Evolutionary conservation across 23 red algal genomes (phyloP).

Genomic region (Chondrus crispus): DNA sequence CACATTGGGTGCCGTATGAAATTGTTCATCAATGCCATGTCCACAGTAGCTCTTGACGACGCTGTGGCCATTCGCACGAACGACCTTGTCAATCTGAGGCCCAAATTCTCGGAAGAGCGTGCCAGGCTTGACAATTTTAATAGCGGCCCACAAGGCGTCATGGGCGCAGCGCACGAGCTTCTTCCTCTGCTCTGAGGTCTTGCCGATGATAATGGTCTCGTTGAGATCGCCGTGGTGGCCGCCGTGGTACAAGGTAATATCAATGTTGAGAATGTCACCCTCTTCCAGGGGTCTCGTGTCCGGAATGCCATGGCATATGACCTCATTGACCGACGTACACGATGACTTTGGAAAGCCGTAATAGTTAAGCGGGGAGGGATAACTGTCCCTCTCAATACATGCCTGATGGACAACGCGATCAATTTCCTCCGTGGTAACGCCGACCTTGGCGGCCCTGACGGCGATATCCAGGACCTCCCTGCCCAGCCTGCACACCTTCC

Average conservation of each 20-base stretch:
- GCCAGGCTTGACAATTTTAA: conserved; percentile 76
- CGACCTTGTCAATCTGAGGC: conserved; percentile 72
- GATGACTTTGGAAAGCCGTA: conserved; percentile 94
- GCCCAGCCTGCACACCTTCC: conserved; percentile 71
- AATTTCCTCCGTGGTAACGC: conserved; percentile 93
- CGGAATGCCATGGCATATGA: conserved; percentile 98
- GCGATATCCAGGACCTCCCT: conserved; percentile 91
- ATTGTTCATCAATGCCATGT: conserved; percentile 81
- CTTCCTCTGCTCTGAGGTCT: conserved; percentile 44
- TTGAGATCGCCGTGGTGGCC: conserved; percentile 97
- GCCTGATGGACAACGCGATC: conserved; percentile 84
- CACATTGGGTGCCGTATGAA: conserved; percentile 95
- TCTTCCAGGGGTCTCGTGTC: conserved; percentile 82
- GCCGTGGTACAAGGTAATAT: conserved; percentile 88
- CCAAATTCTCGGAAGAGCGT: conserved; percentile 84
- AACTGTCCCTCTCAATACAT: conserved; percentile 67
- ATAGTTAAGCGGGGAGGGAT: conserved; percentile 95
- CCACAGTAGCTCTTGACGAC: conserved; percentile 96
- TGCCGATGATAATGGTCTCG: conserved; percentile 88
- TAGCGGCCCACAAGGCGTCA: conserved; percentile 88
- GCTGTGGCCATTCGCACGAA: conserved; percentile 38
- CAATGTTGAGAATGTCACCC: conserved; percentile 97
- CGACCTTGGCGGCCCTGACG: conserved; percentile 59
- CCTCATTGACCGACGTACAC: conserved; percentile 97
- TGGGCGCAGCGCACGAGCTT: conserved; percentile 70